These are phyloP conservation scores for Hymenoscyphus scutula DNA, from an alignment of 2,329 filamentous ascomycete species.

Conservation along the genomic window DNA sequence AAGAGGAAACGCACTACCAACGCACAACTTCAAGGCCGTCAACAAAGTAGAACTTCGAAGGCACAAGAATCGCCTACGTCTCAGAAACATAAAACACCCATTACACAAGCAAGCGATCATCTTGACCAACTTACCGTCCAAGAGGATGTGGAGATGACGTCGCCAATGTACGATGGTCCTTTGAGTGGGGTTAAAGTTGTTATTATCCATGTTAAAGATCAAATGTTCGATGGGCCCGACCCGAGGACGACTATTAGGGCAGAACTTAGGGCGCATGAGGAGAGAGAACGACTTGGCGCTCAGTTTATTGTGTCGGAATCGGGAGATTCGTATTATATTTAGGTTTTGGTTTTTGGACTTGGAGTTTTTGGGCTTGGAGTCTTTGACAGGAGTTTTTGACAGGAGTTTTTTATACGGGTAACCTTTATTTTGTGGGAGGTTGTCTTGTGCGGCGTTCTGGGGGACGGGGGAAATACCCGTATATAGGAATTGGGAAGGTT, in stretches of 20 bases:
- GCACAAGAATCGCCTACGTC: too few species aligned
- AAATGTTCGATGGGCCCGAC: constrained; percentile 65
- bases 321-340: background rate
- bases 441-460: background rate
- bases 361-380: constrained; percentile 3
- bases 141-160: background rate
- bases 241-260: constrained; percentile 65
- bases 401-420: background rate
- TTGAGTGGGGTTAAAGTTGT: constrained; percentile 75
- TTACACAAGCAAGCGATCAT: too few species aligned
- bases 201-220: constrained; percentile 93
- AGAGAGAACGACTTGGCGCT: background rate
- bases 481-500: background rate
- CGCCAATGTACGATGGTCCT: constrained; percentile 10
- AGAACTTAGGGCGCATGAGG: constrained; percentile 66
- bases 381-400: too few species aligned
- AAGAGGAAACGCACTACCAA: background rate
- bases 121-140: too few species aligned
- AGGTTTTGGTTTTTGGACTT: background rate
- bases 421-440: background rate
- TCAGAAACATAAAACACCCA: too few species aligned
- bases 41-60: too few species aligned
- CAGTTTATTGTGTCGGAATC: constrained; percentile 2
- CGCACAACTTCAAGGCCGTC: background rate
- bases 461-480: background rate